Percentiles rank a stretch among this genome's conserved stretches.
phyloP scores from a whole-genome alignment of 2,329 filamentous ascomycete species.

The Diaporthe destruens region DNA sequence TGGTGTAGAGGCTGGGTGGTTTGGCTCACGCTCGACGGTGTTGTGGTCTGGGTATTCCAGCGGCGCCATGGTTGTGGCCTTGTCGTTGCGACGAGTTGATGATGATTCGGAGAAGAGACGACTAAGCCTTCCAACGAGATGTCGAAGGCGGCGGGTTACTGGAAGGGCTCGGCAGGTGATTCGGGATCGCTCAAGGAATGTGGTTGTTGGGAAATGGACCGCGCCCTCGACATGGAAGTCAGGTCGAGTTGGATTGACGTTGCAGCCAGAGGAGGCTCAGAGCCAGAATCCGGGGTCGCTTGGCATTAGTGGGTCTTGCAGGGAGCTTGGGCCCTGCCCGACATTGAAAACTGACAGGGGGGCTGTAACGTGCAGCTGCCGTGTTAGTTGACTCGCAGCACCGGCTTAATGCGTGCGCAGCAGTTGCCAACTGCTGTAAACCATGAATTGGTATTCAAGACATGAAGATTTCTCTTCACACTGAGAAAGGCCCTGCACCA shows the following conservation, averaged over 20 bases:
- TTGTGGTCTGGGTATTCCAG: slow-evolving; percentile 46
- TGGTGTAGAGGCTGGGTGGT: not conserved
- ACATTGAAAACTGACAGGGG: not conserved
- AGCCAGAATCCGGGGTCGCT: slow-evolving; percentile 24
- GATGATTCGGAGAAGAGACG: too few relatives aligned
- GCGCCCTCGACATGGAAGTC: not conserved
- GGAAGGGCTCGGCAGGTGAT: not conserved
- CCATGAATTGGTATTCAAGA: too few relatives aligned
- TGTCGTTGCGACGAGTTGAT: not conserved
- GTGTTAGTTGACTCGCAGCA: not conserved
- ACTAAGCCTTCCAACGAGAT: not conserved
- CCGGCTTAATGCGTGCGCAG: not conserved
- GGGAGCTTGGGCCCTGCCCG: slow-evolving; percentile 1
- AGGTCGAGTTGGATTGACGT: not conserved
- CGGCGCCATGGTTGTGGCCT: slow-evolving; percentile 45
- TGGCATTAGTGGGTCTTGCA: slow-evolving; percentile 16
- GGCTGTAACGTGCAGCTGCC: too few relatives aligned
- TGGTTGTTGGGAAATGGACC: not conserved
- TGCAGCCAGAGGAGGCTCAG: slow-evolving; percentile 1
- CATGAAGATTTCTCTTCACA: too few relatives aligned
- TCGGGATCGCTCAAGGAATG: not conserved
- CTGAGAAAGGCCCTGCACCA: too few relatives aligned
- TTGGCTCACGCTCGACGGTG: slow-evolving; percentile 45
- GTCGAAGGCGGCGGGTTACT: too few relatives aligned
- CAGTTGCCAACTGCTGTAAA: not conserved